A percentile compares a stretch with the other conserved stretches of the same genome.
Evolutionary conservation across 2,329 filamentous ascomycete genomes (phyloP).

Genomic region (Peltaster fructicola): DNA sequence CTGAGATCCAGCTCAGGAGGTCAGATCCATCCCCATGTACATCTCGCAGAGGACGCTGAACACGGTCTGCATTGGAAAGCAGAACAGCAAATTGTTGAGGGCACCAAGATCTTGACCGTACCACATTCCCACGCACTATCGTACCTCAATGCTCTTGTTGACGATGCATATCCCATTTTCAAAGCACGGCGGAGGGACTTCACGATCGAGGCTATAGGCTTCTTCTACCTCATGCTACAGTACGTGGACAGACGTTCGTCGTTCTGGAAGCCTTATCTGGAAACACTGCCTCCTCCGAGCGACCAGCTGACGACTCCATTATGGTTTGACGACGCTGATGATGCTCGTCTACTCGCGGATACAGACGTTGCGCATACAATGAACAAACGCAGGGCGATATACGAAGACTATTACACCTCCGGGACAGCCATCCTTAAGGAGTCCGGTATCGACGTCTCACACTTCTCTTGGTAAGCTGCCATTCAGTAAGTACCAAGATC

Average conservation of each 20-base stretch:
- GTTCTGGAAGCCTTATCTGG: slow-evolving; percentile 22
- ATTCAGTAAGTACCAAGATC: slow-evolving; percentile 11
- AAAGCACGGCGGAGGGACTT: slow-evolving; percentile 11
- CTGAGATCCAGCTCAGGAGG: slow-evolving; percentile 14
- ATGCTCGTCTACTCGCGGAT: slow-evolving; percentile 17
- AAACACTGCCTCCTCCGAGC: slow-evolving; percentile 17
- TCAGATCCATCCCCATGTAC: slow-evolving; percentile 13
- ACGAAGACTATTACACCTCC: slow-evolving; percentile 20
- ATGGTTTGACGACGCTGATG: slow-evolving; percentile 17
- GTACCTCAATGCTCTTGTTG: slow-evolving; percentile 20
- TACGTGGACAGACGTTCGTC: slow-evolving; percentile 16
- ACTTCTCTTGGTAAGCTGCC: slow-evolving; percentile 25
- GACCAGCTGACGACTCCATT: slow-evolving; percentile 16
- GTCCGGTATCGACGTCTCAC: slow-evolving; percentile 15
- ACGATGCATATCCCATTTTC: slow-evolving; percentile 17
- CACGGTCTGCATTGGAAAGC: slow-evolving; percentile 15
- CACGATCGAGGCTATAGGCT: slow-evolving; percentile 17
- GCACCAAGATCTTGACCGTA: slow-evolving; percentile 11
- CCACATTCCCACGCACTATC: slow-evolving; percentile 19
- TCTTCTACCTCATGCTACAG: slow-evolving; percentile 21
- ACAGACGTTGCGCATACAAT: slow-evolving; percentile 19
- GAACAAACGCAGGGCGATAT: slow-evolving; percentile 16
- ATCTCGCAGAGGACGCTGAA: slow-evolving; percentile 9
- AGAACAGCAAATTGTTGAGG: slow-evolving; percentile 6
- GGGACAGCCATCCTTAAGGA: slow-evolving; percentile 17